Evolutionary conservation across 345 rosid genomes (phyloP).

Genomic region (Rhodamnia rubescens): DNA sequence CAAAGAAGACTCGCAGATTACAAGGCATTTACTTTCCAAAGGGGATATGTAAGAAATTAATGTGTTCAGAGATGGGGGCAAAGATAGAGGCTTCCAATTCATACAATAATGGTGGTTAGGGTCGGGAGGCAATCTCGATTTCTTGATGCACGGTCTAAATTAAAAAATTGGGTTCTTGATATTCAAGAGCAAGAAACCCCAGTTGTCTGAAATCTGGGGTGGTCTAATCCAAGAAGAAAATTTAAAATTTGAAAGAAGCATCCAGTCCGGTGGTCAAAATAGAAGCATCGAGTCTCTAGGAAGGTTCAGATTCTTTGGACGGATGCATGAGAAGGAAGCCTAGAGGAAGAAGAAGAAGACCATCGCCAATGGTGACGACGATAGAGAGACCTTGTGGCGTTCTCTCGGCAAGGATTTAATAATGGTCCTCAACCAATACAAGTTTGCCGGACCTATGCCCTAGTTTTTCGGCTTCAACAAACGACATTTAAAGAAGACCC

Average conservation of each 20-base stretch:
- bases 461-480: slow-evolving; percentile 12
- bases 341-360: not conserved
- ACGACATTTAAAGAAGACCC: not conserved
- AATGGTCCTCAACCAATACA: not conserved
- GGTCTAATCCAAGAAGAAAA: not conserved
- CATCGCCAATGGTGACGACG: not conserved
- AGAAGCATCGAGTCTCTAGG: slow-evolving; percentile 18
- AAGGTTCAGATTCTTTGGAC: slow-evolving; percentile 35
- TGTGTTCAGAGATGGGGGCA: slow-evolving; percentile 26
- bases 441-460: not conserved
- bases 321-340: not conserved
- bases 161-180: not conserved
- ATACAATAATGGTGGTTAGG: slow-evolving; percentile 13
- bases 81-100: slow-evolving; percentile 44
- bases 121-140: slow-evolving; percentile 11
- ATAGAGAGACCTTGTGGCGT: not conserved
- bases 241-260: slow-evolving; percentile 18
- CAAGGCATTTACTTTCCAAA: slow-evolving; percentile 12
- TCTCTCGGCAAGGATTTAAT: not conserved
- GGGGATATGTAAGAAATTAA: slow-evolving; percentile 41
- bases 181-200: slow-evolving; percentile 21
- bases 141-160: not conserved
- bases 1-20: slow-evolving; percentile 1
- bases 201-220: slow-evolving; percentile 49
- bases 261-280: slow-evolving; percentile 16